A percentile compares a stretch with the other conserved stretches of the same genome.
These are phyloP conservation scores for Syzygium syzygioides DNA, from an alignment of 441 rosid genomes.

Conservation along the genomic window DNA sequence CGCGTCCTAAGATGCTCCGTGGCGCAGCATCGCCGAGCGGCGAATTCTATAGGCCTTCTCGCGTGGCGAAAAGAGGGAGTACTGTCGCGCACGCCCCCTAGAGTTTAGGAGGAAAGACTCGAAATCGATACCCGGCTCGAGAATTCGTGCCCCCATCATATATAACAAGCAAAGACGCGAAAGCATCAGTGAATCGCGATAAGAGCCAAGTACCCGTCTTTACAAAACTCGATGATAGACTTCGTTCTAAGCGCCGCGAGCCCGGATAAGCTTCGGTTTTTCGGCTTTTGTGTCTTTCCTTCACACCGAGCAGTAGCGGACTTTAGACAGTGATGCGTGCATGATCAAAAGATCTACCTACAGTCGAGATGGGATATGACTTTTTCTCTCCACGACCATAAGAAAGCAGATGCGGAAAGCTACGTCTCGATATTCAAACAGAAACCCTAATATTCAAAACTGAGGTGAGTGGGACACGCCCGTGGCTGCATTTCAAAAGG, in stretches of 20 bases:
- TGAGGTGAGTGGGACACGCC: background rate
- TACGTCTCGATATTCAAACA: background rate
- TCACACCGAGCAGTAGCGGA: background rate
- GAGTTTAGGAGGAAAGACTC: background rate
- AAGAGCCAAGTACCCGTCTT: background rate
- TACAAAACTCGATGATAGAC: background rate
- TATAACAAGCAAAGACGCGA: background rate
- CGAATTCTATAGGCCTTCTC: rapidly evolving
- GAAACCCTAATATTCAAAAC: background rate
- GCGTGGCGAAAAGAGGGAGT: background rate
- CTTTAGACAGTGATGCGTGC: background rate
- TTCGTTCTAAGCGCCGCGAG: background rate
- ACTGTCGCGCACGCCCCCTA: background rate
- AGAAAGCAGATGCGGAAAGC: background rate
- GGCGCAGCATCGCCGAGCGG: background rate
- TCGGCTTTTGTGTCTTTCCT: too few species aligned
- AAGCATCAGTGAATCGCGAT: background rate
- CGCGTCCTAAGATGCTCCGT: background rate
- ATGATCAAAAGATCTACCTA: background rate
- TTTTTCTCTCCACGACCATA: background rate
- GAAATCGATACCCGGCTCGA: background rate
- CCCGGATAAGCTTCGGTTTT: background rate
- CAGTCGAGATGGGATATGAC: background rate
- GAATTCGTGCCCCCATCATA: background rate
- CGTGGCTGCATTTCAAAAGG: background rate